Base-by-base conservation (phyloP, 192 early-diverging fungal genomes). In the Podila minutissima region DNA sequence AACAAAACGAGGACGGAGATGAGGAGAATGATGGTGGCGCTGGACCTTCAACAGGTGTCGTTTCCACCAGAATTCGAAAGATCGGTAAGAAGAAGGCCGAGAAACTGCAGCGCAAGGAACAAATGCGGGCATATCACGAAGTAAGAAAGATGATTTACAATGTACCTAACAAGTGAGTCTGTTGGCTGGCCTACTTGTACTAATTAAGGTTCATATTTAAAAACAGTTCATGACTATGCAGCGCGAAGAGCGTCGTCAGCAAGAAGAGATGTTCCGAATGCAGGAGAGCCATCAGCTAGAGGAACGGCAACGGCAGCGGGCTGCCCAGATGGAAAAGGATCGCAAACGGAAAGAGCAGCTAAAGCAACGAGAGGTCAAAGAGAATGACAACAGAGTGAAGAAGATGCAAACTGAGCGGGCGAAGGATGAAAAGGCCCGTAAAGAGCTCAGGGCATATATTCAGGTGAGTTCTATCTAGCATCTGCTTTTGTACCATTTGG, bases 21-120 rank as follows among this genome's bases (percentile, higher is more conserved):
- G 69, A n/a, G 0, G 82, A 66, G 19, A 74, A 66, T 26, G 82
- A 64, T 32, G 81, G 64, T 22, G 74, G 74, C 49, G 75, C 51
- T 6, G 75, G 75, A 4, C 51, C 75, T 8, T 79, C 75, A 13
- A 66, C 46, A 51, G 64, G 62, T 8, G 50, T 37, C 24, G 35
- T 37, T 28, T 66, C 66, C 20, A 26, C 20, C 31, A 65, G 62
- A 17, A 74, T 77, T 31, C 72, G 64, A 59, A 69, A 66, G 63
- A 72, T 83, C 59, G 83, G 83, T 33, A 83, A 83, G 64, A 83
- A 83, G 31, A 78, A 74, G 59, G 83, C 83, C 0, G 83, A 83
- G 38, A 78, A 79, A 48, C 46, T 83, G 12, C 69, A 77, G 22
- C 69, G 83, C 33, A 83, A 79, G 49, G 75, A 83, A 22, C 74